Conservation (phyloP, 1,139 yeast species). For the Candida buenavistaensis region DNA sequence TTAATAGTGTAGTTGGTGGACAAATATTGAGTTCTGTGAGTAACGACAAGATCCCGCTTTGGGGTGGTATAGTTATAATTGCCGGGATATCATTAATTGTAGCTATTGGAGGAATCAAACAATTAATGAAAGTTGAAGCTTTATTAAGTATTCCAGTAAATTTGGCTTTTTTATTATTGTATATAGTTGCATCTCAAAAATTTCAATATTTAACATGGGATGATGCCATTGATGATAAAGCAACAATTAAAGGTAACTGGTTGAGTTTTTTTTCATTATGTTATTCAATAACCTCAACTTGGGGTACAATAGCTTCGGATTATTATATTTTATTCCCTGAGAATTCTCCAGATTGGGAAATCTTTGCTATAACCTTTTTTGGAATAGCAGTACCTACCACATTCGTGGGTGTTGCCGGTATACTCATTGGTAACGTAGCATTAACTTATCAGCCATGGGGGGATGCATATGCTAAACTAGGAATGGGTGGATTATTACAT, state of each 20-base stretch:
- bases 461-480: conserved; percentile 54
- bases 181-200: conserved; percentile 62
- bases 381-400: conserved; percentile 72
- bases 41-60: conserved; percentile 21
- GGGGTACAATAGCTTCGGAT: conserved; percentile 88
- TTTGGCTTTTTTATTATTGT: conserved; percentile 64
- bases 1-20: conserved; percentile 42
- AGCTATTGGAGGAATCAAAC: conserved; percentile 40
- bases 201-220: too few species aligned
- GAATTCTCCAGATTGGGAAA: conserved; percentile 53
- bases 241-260: conserved; percentile 58
- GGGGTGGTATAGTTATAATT: conserved; percentile 35
- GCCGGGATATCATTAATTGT: conserved; percentile 29
- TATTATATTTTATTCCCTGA: conserved; percentile 84
- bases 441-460: conserved; percentile 57
- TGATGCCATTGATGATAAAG: conserved; percentile 33
- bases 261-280: conserved; percentile 70
- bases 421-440: conserved; percentile 68
- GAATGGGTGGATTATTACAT: conserved; percentile 76
- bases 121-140: conserved; percentile 67
- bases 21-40: conserved; percentile 31
- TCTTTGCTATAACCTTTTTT: conserved; percentile 62
- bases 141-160: conserved; percentile 68
- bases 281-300: conserved; percentile 79
- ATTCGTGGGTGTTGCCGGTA: conserved; percentile 75